phyloP scores from a whole-genome alignment of 2,329 filamentous ascomycete genomes.

The Monosporascus sp. region DNA sequence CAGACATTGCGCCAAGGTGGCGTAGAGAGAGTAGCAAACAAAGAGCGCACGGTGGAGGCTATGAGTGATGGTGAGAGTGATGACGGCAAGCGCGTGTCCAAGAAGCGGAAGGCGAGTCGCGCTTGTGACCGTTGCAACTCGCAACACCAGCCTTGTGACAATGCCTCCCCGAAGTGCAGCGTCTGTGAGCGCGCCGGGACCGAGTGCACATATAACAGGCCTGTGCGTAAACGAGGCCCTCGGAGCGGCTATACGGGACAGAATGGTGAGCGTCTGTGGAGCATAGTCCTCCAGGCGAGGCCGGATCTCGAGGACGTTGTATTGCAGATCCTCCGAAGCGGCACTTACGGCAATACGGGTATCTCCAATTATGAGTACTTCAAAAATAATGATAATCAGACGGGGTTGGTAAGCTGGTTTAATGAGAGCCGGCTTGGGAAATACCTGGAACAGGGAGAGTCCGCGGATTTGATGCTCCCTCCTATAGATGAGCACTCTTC shows the following conservation, averaged over 20 bases:
- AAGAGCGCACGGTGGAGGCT: constrained; percentile 19
- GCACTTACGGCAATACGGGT: constrained; percentile 25
- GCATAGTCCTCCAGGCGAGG: constrained; percentile 26
- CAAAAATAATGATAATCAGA: constrained; percentile 28
- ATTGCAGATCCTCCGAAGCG: constrained; percentile 22
- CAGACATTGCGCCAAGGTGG: constrained; percentile 1
- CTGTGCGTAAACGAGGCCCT: constrained; percentile 29
- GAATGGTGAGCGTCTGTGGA: constrained; percentile 29
- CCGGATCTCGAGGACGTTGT: constrained; percentile 28
- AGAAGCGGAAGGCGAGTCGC: constrained; percentile 31
- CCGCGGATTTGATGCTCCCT: constrained; percentile 22
- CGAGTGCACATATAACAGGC: constrained; percentile 29
- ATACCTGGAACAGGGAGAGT: constrained; percentile 25
- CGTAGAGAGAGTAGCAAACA: constrained; percentile 11
- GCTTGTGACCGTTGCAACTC: constrained; percentile 42
- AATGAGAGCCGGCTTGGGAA: constrained; percentile 28
- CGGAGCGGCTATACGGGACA: constrained; percentile 30
- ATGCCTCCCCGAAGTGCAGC: constrained; percentile 40
- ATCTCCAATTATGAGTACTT: constrained; percentile 27
- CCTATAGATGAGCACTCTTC: constrained; percentile 19
- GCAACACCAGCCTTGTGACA: constrained; percentile 45
- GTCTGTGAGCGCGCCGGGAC: constrained; percentile 36
- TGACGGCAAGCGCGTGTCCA: constrained; percentile 26
- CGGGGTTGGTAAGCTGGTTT: constrained; percentile 27
- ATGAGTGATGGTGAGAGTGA: constrained; percentile 32